Evolutionary conservation across 1,284 basidiomycete genomes (phyloP).

Genomic region (Singerocomus inundabilis): DNA sequence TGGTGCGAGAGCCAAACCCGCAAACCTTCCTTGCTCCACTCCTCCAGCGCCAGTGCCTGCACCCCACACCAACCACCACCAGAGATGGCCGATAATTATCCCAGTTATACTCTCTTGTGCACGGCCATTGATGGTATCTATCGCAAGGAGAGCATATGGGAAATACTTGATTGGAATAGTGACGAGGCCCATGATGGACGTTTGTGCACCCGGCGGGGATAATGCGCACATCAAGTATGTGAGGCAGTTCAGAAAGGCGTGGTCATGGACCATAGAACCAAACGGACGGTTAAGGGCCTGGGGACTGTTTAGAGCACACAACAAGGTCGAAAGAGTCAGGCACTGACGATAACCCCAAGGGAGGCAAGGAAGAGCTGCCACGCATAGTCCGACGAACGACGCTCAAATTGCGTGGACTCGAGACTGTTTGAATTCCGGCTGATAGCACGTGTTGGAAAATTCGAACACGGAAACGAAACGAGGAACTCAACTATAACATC

Average conservation of each 20-base stretch:
- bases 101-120: constrained; percentile 66
- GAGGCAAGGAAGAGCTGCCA: constrained; percentile 68
- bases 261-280: constrained; percentile 53
- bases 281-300: constrained; percentile 69
- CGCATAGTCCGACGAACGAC: constrained; percentile 67
- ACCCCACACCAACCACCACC: constrained; percentile 72
- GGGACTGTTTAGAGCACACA: constrained; percentile 13
- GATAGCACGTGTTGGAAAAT: not conserved
- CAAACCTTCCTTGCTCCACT: constrained; percentile 27
- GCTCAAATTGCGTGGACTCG: constrained; percentile 58
- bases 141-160: constrained; percentile 69
- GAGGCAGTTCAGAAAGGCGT: constrained; percentile 67
- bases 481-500: constrained; percentile 69
- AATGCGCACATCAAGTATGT: constrained; percentile 68
- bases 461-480: not conserved
- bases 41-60: constrained; percentile 31
- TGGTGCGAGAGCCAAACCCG: constrained; percentile 36
- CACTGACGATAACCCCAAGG: constrained; percentile 58
- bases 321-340: not conserved
- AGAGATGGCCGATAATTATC: constrained; percentile 71
- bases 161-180: constrained; percentile 70
- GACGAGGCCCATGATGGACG: constrained; percentile 74
- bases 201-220: constrained; percentile 61
- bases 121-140: constrained; percentile 72
- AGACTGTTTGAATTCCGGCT: constrained; percentile 67